These are phyloP conservation scores for Diplodia seriata DNA, from an alignment of 2,329 filamentous ascomycete species.

Conservation along the genomic window DNA sequence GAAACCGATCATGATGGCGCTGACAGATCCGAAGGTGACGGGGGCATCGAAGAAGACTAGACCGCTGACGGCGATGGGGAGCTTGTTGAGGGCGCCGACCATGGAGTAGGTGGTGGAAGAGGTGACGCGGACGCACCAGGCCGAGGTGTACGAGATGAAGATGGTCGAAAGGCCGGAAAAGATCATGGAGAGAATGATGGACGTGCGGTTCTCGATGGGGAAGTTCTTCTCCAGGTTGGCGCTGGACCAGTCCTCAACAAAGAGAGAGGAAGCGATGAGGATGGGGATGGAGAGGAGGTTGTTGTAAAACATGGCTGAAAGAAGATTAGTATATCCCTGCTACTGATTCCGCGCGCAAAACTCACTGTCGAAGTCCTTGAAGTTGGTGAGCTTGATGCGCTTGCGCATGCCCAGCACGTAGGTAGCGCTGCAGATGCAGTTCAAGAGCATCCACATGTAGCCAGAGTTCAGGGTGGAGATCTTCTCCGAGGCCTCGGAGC, in stretches of 20 bases:
- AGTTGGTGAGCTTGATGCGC: slow-evolving; percentile 99
- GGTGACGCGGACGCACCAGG: slow-evolving; percentile 97
- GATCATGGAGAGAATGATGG: slow-evolving; percentile 85
- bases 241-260: slow-evolving; percentile 91
- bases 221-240: slow-evolving; percentile 88
- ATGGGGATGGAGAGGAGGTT: slow-evolving; percentile 96
- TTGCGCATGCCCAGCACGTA: slow-evolving; percentile 96
- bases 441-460: slow-evolving; percentile 97
- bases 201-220: slow-evolving; percentile 78
- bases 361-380: slow-evolving; percentile 99
- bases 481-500: slow-evolving; percentile 70
- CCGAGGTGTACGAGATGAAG: slow-evolving; percentile 99
- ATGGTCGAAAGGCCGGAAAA: slow-evolving; percentile 92
- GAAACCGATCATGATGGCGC: slow-evolving; percentile 90
- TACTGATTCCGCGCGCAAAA: slow-evolving; percentile 41
- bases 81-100: slow-evolving; percentile 97
- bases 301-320: slow-evolving; percentile 98
- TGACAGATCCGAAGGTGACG: slow-evolving; percentile 88
- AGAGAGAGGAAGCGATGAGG: slow-evolving; percentile 78
- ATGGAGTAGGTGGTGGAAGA: slow-evolving; percentile 98
- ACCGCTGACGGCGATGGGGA: slow-evolving; percentile 86
- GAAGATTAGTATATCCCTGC: slow-evolving; percentile 31
- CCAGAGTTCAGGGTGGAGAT: slow-evolving; percentile 92
- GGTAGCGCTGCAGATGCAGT: slow-evolving; percentile 91
- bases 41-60: slow-evolving; percentile 95